Evolutionary conservation across 2,329 filamentous ascomycete genomes (phyloP), one percentile per base, ranked within the genome.

Genomic region (Stemphylium beticola): DNA sequence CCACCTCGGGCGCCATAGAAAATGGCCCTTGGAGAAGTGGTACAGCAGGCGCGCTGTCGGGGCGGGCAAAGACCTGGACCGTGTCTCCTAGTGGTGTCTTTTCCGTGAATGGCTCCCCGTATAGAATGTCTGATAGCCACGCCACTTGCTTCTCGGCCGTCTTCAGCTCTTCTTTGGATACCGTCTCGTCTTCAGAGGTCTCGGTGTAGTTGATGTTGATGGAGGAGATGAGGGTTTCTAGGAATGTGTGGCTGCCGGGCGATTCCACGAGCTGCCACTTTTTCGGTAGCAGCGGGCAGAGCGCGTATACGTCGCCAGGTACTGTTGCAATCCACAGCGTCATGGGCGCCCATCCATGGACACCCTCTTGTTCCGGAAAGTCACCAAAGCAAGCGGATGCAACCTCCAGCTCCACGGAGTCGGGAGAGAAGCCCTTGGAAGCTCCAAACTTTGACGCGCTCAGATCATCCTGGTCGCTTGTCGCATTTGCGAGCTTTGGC

Each of bases 321-420:
- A 87, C 86, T 90, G 97, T 99, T n/a, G 93, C 92, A 46, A 98
- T 80, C 91, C 93, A 99, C 10, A 99, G 81, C 0, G 95, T 98
- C 90, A 97, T 97, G 9, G 93, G 87, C 7, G 92, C 90, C 95
- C 95, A 99, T 2, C 84, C 83, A 66, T 85, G 81, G 60, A 87
- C 84, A 33, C 82, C 83, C 49, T 83, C 80, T 50, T 75, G 68
- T 29, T 74, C 78, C 9, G 83, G 84, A 45, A 73, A 79, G 22
- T 92, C 92, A 12, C 92, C 93, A 77, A 99, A 99, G 72, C 87
- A 91, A 45, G 93, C 92, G 2, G 93, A 88, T 4, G 92, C 92
- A 18, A 96, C 92, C 69, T 97, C 91, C 88, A 99, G 96, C 72
- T 98, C 93, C 55, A 96, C 88, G 1, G 85, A 86, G 72, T 98